These are phyloP conservation scores for Podospora comata DNA, from an alignment of 495 filamentous ascomycete species.

Conservation along the genomic window DNA sequence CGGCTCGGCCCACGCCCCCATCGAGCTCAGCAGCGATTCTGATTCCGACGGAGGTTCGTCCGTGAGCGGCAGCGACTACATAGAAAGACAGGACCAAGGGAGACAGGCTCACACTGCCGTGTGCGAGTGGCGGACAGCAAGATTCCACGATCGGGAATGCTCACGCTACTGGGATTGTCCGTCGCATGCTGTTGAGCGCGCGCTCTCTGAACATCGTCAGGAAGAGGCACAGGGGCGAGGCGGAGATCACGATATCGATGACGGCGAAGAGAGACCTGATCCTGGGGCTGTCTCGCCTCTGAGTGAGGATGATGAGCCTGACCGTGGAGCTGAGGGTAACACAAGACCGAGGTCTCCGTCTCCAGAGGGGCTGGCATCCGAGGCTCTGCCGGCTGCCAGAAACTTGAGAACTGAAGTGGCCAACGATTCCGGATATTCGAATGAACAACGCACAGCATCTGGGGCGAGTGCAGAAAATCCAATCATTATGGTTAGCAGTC, in stretches of 20 bases:
- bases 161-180: conserved; percentile 46
- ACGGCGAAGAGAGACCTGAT: conserved; percentile 2
- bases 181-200: conserved; percentile 35
- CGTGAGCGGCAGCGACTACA: conserved; percentile 1
- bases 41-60: conserved; percentile 12
- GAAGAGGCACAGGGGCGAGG: conserved; percentile 13
- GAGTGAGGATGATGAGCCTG: conserved; percentile 14
- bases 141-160: conserved; percentile 41
- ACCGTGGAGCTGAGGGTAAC: not conserved
- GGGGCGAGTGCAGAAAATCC: not conserved
- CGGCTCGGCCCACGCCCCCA: conserved; percentile 7
- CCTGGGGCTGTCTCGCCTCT: conserved; percentile 19
- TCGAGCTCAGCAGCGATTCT: conserved; percentile 20
- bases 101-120: conserved; percentile 1
- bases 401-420: too few relatives aligned
- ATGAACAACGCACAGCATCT: not conserved
- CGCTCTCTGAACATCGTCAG: conserved; percentile 19
- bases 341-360: conserved; percentile 10
- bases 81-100: not conserved
- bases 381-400: not conserved
- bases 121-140: conserved; percentile 36
- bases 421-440: not conserved
- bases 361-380: not conserved
- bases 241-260: conserved; percentile 10
- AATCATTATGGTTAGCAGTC: not conserved